Evolutionary conservation across 2,329 filamentous ascomycete genomes (phyloP).

Genomic region (Aspergillus sp.): DNA sequence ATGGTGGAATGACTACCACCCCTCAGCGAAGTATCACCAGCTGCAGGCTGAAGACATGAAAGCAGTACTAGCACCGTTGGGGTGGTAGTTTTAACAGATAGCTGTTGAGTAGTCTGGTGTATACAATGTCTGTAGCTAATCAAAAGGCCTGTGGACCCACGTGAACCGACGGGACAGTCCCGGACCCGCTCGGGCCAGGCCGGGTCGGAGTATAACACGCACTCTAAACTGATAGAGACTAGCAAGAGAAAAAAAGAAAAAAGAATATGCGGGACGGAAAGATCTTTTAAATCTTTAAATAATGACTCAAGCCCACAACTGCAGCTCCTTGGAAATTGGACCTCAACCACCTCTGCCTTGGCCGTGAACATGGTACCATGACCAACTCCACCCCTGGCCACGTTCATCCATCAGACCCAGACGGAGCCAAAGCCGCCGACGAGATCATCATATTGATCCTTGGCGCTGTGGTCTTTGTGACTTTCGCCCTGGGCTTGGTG

Average conservation of each 20-base stretch:
- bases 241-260: not conserved
- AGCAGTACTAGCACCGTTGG: too few relatives aligned
- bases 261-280: not conserved
- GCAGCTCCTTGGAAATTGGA: not conserved
- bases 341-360: not conserved
- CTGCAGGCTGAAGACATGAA: too few relatives aligned
- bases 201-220: not conserved
- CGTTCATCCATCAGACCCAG: not conserved
- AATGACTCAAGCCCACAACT: not conserved
- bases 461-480: not conserved
- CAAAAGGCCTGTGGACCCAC: too few relatives aligned
- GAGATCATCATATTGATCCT: not conserved
- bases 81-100: too few relatives aligned
- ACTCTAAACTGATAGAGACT: not conserved
- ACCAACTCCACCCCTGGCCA: not conserved
- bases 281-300: not conserved
- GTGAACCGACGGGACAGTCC: too few relatives aligned
- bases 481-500: not conserved
- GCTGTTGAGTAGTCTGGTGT: too few relatives aligned
- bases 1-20: too few relatives aligned
- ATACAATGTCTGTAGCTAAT: too few relatives aligned
- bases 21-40: too few relatives aligned
- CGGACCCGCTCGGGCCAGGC: slow-evolving; percentile 33
- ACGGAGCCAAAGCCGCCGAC: not conserved
- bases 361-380: not conserved